Base-by-base conservation (phyloP, 2,329 filamentous ascomycete species). In the Camptophora hylomeconis region DNA sequence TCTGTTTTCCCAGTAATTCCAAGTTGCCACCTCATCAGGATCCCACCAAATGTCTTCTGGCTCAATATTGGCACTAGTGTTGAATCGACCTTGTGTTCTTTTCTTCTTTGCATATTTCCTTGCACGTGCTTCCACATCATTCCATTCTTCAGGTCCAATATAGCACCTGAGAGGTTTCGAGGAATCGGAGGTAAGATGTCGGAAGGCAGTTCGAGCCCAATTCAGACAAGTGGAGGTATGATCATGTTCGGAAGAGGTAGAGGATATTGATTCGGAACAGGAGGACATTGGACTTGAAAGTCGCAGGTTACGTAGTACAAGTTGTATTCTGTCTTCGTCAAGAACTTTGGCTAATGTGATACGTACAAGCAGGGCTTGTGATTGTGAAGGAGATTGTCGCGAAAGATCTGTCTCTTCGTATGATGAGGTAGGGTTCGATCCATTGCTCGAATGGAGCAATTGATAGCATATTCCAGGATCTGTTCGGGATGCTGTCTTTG, bases 1-100 rank as follows among this genome's bases (percentile, higher is more conserved):
- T 10, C 41, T 28, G 19, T 44, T 44, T 28, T 44, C 41, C 41
- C 41, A 44, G 18, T 35, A 42, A 23, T 44, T 44, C 32, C 41
- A 44, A 4, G 41, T 44, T 20, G 37, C 38, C 24, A 44, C 41
- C 21, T 36, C 34, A 9, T 41, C 30, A 13, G 16, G 19, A 21
- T 38, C 36, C 39, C 37, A 42, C 13, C 13, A 18, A 7, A 20
- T 14, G 19, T 20, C 26, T 11, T 36, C 33, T 5, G 22, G 14
- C 16, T 31, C 29, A 7, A 18, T 26, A 16, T 11, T 20, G 4
- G 23, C n/a, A n/a, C n/a, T n/a, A 7, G 8, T 12, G n/a, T 32
- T 30, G 12, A 36, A 44, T 20, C 41, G 14, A 16, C 41, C 37
- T 7, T 33, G 31, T 10, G 35, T 32, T n/a, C 37, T 31, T 20